Evolutionary conservation across 1,284 basidiomycete species (phyloP).

Genomic region (Singerocomus inundabilis): DNA sequence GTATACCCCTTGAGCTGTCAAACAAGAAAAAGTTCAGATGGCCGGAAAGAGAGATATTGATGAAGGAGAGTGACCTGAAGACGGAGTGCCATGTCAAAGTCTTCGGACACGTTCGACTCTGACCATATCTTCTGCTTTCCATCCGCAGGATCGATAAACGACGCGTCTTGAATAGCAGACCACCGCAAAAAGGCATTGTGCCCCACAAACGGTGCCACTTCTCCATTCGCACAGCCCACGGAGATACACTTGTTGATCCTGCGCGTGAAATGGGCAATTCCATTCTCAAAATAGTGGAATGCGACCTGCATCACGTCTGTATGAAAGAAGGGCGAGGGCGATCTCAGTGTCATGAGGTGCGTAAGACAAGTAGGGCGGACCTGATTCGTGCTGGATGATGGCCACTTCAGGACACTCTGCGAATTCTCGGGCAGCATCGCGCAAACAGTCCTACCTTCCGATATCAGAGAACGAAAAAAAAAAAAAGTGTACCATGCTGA

Average conservation of each 20-base stretch:
- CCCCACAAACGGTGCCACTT: conserved; percentile 84
- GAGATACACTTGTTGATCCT: conserved; percentile 78
- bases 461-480: too few relatives aligned
- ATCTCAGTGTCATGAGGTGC: too few relatives aligned
- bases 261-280: conserved; percentile 80
- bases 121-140: conserved; percentile 77
- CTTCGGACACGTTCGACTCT: conserved; percentile 81
- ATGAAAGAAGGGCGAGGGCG: conserved; percentile 4
- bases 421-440: conserved; percentile 82
- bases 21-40: too few relatives aligned
- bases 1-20: too few relatives aligned
- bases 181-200: conserved; percentile 88
- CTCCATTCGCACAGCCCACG: conserved; percentile 73
- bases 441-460: conserved; percentile 55
- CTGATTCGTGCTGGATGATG: conserved; percentile 82
- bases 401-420: conserved; percentile 68
- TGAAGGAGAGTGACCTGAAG: conserved; percentile 37
- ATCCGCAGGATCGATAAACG: conserved; percentile 59
- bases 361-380: conserved; percentile 29
- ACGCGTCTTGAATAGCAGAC: conserved; percentile 79
- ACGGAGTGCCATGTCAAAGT: conserved; percentile 83
- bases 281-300: conserved; percentile 84
- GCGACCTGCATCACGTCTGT: conserved; percentile 83
- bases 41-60: neutral
- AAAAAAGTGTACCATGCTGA: too few relatives aligned